Conservation (phyloP, 495 filamentous ascomycete species). For the Penicillium cataractarum region DNA sequence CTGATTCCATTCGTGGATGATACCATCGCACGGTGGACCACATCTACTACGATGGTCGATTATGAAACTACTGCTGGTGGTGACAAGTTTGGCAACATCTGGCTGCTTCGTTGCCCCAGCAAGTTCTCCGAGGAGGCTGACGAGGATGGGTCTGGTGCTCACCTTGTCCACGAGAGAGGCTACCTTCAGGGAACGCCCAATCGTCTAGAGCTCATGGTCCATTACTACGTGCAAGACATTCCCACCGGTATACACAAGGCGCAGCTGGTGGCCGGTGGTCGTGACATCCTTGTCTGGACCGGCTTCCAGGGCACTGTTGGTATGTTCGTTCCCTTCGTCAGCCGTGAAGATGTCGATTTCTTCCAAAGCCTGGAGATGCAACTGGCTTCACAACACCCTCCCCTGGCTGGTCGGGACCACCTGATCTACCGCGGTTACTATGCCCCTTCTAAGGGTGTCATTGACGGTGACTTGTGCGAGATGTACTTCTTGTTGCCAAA, state of each 20-base stretch:
- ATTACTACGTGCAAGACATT: slow-evolving; percentile 90
- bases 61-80: slow-evolving; percentile 96
- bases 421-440: slow-evolving; percentile 95
- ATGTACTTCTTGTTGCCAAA: slow-evolving; percentile 77
- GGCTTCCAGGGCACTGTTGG: slow-evolving; percentile 94
- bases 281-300: slow-evolving; percentile 89
- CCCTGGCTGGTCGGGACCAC: slow-evolving; percentile 89
- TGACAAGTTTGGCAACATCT: slow-evolving; percentile 97
- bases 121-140: slow-evolving; percentile 88
- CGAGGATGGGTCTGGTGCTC: slow-evolving; percentile 87
- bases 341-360: slow-evolving; percentile 93
- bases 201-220: slow-evolving; percentile 78
- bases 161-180: slow-evolving; percentile 81
- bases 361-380: slow-evolving; percentile 92
- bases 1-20: slow-evolving; percentile 94
- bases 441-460: slow-evolving; percentile 93
- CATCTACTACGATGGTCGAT: slow-evolving; percentile 87
- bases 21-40: slow-evolving; percentile 84
- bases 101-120: slow-evolving; percentile 84
- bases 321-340: slow-evolving; percentile 85
- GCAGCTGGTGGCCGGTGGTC: slow-evolving; percentile 85
- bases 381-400: slow-evolving; percentile 79
- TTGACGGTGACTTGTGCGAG: slow-evolving; percentile 98
- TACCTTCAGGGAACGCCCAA: slow-evolving; percentile 91
- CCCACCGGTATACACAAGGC: slow-evolving; percentile 90